Conservation (phyloP, 106 monocot species). For the Dendrobium huoshanense region DNA sequence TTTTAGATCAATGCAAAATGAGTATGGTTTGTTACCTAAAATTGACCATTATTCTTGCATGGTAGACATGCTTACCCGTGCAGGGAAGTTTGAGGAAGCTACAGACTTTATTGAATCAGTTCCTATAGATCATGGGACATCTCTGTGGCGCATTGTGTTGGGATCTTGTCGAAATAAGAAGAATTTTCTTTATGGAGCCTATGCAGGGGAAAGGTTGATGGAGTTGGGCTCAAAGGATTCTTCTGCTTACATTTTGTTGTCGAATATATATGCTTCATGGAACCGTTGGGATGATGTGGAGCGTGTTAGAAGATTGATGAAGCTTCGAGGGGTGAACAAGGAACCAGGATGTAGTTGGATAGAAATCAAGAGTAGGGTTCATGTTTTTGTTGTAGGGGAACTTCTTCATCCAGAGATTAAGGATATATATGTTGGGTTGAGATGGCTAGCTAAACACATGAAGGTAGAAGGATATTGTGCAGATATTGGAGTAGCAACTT, state of each 20-base stretch:
- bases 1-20: constrained; percentile 44
- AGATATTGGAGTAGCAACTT: neutral
- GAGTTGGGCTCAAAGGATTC: constrained; percentile 52
- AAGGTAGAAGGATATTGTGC: constrained; percentile 35
- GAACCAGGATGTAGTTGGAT: constrained; percentile 80
- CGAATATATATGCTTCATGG: constrained; percentile 53
- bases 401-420: constrained; percentile 37
- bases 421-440: constrained; percentile 32
- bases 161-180: constrained; percentile 44
- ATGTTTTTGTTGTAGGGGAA: constrained; percentile 55
- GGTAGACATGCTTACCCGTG: constrained; percentile 56
- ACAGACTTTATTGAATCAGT: constrained; percentile 47
- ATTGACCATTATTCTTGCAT: constrained; percentile 75
- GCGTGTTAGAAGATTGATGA: constrained; percentile 49
- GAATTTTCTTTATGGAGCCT: constrained; percentile 44
- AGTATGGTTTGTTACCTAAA: constrained; percentile 31
- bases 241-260: constrained; percentile 52
- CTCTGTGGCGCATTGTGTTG: constrained; percentile 59
- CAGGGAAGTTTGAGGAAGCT: constrained; percentile 48
- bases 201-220: constrained; percentile 62
- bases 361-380: constrained; percentile 46
- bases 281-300: constrained; percentile 59
- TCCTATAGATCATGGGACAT: constrained; percentile 34
- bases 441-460: constrained; percentile 37
- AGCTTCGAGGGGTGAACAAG: constrained; percentile 41